Percentiles rank a stretch among this genome's conserved stretches.
Evolutionary conservation across 78 protist genomes (phyloP).

Genomic region (Andalucia godoyi): DNA sequence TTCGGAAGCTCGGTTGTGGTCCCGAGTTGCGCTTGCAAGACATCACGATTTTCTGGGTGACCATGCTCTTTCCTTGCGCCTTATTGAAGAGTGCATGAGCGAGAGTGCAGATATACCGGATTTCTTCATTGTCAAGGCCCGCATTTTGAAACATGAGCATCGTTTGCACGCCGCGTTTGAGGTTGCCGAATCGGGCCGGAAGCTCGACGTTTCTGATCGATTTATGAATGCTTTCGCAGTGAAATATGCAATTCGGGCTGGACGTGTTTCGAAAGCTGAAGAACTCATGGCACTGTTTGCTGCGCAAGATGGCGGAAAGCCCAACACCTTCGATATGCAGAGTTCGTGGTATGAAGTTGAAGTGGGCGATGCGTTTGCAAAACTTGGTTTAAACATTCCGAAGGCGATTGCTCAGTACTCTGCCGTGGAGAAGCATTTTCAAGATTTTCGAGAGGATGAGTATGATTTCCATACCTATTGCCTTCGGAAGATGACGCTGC

Average conservation of each 20-base stretch:
- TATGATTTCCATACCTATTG: conserved; percentile 87
- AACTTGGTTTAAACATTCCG: conserved; percentile 22
- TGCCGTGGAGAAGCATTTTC: conserved; percentile 60
- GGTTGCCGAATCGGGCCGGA: conserved; percentile 49
- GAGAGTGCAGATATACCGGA: too few species aligned
- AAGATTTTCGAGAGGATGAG: conserved; percentile 80
- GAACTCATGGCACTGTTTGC: conserved; percentile 36
- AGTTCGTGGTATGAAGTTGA: background rate
- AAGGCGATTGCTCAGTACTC: conserved; percentile 50
- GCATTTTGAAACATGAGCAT: conserved; percentile 62
- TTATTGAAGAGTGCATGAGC: too few species aligned
- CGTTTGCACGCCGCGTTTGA: conserved; percentile 41
- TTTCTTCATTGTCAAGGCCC: conserved; percentile 47
- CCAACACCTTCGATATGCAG: conserved; percentile 2
- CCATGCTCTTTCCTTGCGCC: background rate
- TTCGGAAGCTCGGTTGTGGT: background rate
- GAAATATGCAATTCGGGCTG: conserved; percentile 44
- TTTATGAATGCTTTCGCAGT: conserved; percentile 65
- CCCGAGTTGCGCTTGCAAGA: background rate
- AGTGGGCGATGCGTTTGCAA: background rate
- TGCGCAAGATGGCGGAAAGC: conserved; percentile 3
- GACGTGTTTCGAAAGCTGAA: conserved; percentile 30
- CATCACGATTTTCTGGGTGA: background rate
- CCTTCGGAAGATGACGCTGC: conserved; percentile 68
- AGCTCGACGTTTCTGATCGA: conserved; percentile 81